phyloP scores from a whole-genome alignment of 139 green algal genomes.

The Gonium pectorale region DNA sequence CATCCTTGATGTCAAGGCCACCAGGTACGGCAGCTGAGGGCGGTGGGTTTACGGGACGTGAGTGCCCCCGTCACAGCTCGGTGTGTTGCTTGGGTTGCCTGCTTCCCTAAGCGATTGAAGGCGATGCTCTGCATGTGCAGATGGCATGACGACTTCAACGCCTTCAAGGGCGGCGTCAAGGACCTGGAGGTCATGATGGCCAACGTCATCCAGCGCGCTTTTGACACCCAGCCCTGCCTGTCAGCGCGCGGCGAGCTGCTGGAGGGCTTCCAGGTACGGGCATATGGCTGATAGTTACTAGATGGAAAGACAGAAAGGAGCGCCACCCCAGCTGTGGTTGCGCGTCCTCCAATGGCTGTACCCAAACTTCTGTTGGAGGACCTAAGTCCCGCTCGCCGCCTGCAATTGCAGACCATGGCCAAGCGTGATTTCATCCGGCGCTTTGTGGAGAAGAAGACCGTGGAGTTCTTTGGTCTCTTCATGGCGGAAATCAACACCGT shows the following conservation, averaged over 20 bases:
- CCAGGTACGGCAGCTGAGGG: constrained; percentile 42
- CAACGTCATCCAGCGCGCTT: constrained; percentile 80
- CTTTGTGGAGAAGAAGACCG: constrained; percentile 84
- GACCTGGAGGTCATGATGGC: constrained; percentile 87
- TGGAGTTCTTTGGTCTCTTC: constrained; percentile 76
- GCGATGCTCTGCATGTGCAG: constrained; percentile 33
- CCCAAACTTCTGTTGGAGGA: too few relatives aligned
- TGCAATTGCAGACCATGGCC: constrained; percentile 66
- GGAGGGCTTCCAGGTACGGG: constrained; percentile 66
- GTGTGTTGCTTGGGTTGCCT: too few relatives aligned
- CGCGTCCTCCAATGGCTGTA: too few relatives aligned
- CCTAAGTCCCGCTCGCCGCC: too few relatives aligned
- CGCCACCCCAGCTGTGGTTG: too few relatives aligned
- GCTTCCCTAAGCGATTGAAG: too few relatives aligned
- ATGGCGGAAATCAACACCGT: constrained; percentile 85
- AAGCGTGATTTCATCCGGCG: constrained; percentile 71
- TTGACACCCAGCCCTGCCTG: constrained; percentile 66
- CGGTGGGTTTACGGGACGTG: too few relatives aligned
- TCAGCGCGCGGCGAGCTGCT: constrained; percentile 64
- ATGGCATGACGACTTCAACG: constrained; percentile 93
- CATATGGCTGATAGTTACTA: too few relatives aligned
- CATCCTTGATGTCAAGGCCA: constrained; percentile 89
- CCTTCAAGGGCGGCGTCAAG: constrained; percentile 89
- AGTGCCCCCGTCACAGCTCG: too few relatives aligned
- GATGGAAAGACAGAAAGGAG: too few relatives aligned